A percentile compares a stretch with the other conserved stretches of the same genome.
These are phyloP conservation scores for Primulina huaijiensis DNA, from an alignment of 257 asterid species.

Conservation along the genomic window DNA sequence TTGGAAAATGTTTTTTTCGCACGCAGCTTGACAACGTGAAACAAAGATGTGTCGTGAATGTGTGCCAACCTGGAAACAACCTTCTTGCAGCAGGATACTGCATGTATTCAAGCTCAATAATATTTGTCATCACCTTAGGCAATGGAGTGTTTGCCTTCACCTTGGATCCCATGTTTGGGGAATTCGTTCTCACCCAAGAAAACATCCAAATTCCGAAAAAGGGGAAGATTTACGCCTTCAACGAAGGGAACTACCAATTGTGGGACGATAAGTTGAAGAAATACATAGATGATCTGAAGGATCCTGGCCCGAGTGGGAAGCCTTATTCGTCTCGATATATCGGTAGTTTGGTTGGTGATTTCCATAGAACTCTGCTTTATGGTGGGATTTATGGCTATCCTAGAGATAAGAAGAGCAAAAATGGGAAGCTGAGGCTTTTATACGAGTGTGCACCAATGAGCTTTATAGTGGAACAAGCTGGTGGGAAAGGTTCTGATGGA, in stretches of 20 bases:
- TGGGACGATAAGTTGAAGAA: conserved; percentile 88
- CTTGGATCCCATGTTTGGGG: conserved; percentile 86
- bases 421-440: conserved; percentile 85
- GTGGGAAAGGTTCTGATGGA: conserved; percentile 93
- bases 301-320: conserved; percentile 89
- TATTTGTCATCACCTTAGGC: conserved; percentile 74
- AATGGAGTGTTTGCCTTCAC: conserved; percentile 79
- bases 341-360: conserved; percentile 92
- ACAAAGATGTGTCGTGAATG: conserved; percentile 71
- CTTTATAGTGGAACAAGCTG: conserved; percentile 92
- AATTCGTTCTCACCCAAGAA: conserved; percentile 80
- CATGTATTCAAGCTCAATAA: conserved; percentile 89
- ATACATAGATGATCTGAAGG: conserved; percentile 83
- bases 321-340: conserved; percentile 88
- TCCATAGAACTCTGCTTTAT: conserved; percentile 70
- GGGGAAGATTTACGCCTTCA: conserved; percentile 80
- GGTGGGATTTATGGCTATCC: conserved; percentile 97
- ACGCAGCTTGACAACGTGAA: conserved; percentile 60
- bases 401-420: conserved; percentile 71
- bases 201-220: conserved; percentile 70
- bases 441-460: conserved; percentile 99
- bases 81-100: conserved; percentile 94
- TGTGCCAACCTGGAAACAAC: conserved; percentile 88
- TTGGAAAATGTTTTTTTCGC: conserved; percentile 15
- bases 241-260: conserved; percentile 87